Conservation (phyloP, 768 basidiomycete species). For the Favolaschia claudopus region DNA sequence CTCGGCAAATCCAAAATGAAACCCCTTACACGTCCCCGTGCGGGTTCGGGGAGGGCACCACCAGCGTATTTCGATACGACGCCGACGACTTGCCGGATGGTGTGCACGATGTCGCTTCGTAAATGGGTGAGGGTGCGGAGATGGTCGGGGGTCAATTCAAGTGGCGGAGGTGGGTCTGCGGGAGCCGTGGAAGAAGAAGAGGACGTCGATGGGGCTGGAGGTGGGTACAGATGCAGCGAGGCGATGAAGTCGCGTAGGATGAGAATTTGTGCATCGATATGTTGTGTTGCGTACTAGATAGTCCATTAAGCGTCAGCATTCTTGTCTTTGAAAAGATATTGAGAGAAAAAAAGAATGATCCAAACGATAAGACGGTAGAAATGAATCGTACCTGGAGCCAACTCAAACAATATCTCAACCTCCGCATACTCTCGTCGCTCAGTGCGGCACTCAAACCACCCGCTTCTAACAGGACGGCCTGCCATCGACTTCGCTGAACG, state of each 20-base stretch:
- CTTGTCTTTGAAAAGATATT: background rate
- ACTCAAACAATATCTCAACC: constrained; percentile 84
- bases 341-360: background rate
- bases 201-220: constrained; percentile 30
- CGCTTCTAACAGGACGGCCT: constrained; percentile 83
- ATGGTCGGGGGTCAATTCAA: constrained; percentile 46
- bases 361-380: background rate
- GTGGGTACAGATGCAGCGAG: constrained; percentile 63
- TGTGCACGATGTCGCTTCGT: constrained; percentile 85
- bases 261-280: constrained; percentile 88
- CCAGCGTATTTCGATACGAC: constrained; percentile 89
- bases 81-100: constrained; percentile 88
- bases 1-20: constrained; percentile 81
- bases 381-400: constrained; percentile 77
- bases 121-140: constrained; percentile 76
- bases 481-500: constrained; percentile 82
- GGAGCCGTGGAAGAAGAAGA: constrained; percentile 30
- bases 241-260: constrained; percentile 86
- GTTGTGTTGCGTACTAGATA: constrained; percentile 80
- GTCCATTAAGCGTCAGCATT: constrained; percentile 8
- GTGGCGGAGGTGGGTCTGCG: constrained; percentile 40
- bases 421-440: constrained; percentile 90
- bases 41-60: constrained; percentile 85
- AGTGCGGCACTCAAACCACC: constrained; percentile 88
- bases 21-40: constrained; percentile 71